Base-by-base conservation (phyloP, 352 stramenopile genomes). In the Thalassiosira livingstoniorum region DNA sequence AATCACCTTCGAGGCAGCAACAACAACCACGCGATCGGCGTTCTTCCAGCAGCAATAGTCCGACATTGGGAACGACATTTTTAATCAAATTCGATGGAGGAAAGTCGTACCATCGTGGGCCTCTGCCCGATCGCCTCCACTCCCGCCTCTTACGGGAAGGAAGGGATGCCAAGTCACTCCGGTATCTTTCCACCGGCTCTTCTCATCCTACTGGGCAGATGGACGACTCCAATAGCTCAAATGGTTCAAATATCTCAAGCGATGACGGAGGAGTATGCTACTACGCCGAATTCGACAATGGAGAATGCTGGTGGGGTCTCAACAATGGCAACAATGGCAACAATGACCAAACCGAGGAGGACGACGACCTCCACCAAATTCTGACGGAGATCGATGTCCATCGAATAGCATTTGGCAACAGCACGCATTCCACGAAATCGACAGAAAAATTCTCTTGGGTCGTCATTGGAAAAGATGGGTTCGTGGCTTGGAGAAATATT, bases 391-490 rank as follows among this genome's bases (percentile, higher is more conserved):
- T 82, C 15, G 71, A 92, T 79, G 75, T 94, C 0, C 85, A 92
- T 66, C 65, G 87, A 51, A 85, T 94, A 39, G 86, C 84, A 4
- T 93, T 94, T 82, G 90, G 47, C 7, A 71, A 25, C 34, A 42
- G 11, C 5, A 42, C 55, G 18, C 31, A n/a, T 51, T 18, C 18
- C 0, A 23, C 31, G 25, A 61, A 51, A 63, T 37, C 29, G 4
- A n/a, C n/a, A n/a, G n/a, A n/a, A n/a, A 58, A 75, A 21, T 81
- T 69, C n/a, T 93, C 88, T 0, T 94, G 87, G 86, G 87, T 94
- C 54, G 80, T 93, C 32, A 64, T 94, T 11, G 75, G 79, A 32
- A 67, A 82, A 32, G 82, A 94, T 80, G 90, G 90, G 0, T 72
- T 68, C 27, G 79, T 82, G 2, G 84, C 74, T 35, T 94, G 86